Evolutionary conservation across 768 basidiomycete species (phyloP), one percentile per base, ranked within the genome.

Genomic region (Boletus rubroflammeus): DNA sequence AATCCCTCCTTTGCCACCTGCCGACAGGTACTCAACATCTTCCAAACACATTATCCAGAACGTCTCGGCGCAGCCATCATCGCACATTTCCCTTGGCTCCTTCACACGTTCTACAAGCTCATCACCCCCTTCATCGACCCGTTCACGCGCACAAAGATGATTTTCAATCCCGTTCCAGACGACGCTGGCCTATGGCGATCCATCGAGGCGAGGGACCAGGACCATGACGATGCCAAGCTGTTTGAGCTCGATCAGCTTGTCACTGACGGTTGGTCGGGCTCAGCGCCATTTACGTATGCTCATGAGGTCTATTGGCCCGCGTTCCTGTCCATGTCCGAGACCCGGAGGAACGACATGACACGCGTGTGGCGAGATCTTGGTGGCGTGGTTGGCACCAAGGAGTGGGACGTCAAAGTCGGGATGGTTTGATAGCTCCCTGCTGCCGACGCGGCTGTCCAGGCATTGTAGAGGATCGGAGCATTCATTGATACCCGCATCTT

Each of bases 1-100:
- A 81, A 63, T 26, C 78, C 81, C 0, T 74, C 76, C 8, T 47
- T 82, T 10, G 34, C 62, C 0, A 72, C 67, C 11, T 57, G 78
- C 7, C 72, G 74, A 10, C 65, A 60, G 28, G 76, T 81, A 13
- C 76, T 87, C 49, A 70, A 77, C 67, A 86, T 90, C 60, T 75
- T 92, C 15, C 90, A 92, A 62, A 79, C 82, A 23, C 90, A 93
- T 66, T 93, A 92, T 63, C 90, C 90, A 0, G 93, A 95, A 67
- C 83, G 93, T 4, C 82, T 95, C 29, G 91, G 90, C 26, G 66
- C 76, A 13, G 81, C 90, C 1, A 71, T 90, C 38, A 81, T 93
- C 63, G 76, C 86, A 55, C 89, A 93, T 61, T 78, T 93, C 17
- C 92, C 93, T 6, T 93, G 83, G 74, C 67, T 90, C 47, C 65